phyloP scores from a whole-genome alignment of 306 rosid genomes.

The Glycine tomentella region DNA sequence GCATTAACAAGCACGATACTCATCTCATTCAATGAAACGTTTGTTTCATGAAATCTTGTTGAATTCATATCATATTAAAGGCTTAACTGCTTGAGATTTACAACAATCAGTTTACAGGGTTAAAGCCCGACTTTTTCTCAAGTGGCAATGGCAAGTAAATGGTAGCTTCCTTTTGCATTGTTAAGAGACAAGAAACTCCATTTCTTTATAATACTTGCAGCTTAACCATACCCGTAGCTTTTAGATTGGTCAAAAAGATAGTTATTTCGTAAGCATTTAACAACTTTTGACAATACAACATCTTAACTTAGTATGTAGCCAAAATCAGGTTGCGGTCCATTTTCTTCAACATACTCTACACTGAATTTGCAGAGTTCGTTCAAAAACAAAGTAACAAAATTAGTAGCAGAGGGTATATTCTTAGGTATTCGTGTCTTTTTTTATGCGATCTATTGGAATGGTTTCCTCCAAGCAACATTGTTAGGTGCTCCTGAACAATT shows the following conservation, averaged over 20 bases:
- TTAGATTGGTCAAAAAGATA: background rate
- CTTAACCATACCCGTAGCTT: background rate
- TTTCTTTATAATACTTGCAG: background rate
- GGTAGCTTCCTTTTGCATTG: background rate
- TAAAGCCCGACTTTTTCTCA: background rate
- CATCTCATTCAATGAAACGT: too few species aligned
- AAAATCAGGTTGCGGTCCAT: too few species aligned
- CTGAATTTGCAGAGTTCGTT: background rate
- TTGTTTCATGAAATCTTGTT: too few species aligned
- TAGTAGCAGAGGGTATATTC: background rate
- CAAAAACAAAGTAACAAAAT: slow-evolving; percentile 9
- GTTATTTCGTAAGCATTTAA: background rate
- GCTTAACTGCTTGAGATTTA: too few species aligned
- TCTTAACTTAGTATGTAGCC: too few species aligned
- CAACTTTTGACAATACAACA: background rate
- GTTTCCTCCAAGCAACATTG: background rate
- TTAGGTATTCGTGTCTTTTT: too few species aligned
- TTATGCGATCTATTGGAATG: background rate
- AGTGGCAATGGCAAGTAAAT: background rate
- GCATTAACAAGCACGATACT: too few species aligned
- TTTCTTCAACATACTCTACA: background rate
- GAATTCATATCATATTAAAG: too few species aligned
- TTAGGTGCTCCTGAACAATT: background rate
- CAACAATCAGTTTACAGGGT: too few species aligned
- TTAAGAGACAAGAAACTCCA: background rate